phyloP scores from a whole-genome alignment of 345 rosid genomes.

The Eucalyptus erythrocorys region DNA sequence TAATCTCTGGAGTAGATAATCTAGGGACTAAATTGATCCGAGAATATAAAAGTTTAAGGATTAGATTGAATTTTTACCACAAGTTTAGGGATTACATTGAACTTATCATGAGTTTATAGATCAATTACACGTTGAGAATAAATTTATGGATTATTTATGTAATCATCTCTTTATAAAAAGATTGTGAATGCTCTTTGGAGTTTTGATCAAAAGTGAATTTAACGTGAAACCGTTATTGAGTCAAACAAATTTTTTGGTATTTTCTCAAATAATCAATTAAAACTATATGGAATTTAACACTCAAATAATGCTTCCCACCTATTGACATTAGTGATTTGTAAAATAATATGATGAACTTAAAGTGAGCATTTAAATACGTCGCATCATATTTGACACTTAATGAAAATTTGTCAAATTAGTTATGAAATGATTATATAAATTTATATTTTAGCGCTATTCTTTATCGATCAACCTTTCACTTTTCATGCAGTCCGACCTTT shows the following conservation, averaged over 20 bases:
- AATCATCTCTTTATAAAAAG: background rate
- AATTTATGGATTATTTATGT: too few species aligned
- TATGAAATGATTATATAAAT: background rate
- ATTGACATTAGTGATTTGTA: background rate
- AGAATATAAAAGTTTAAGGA: too few species aligned
- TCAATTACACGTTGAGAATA: background rate
- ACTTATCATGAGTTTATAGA: rapidly evolving
- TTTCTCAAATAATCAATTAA: background rate
- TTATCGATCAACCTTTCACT: background rate
- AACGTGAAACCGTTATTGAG: background rate
- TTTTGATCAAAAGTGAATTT: background rate
- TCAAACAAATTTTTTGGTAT: background rate
- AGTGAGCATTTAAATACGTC: background rate
- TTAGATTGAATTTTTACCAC: too few species aligned
- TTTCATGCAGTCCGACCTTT: rapidly evolving
- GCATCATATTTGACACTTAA: background rate
- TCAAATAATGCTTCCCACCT: background rate
- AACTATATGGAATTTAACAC: background rate
- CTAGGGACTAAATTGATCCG: too few species aligned
- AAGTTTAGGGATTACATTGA: background rate
- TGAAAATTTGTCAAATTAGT: background rate
- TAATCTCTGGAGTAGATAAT: too few species aligned
- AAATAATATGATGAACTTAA: background rate
- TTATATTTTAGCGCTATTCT: background rate
- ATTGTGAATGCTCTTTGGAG: background rate